A percentile compares a stretch with the other conserved stretches of the same genome.
Evolutionary conservation across 495 filamentous ascomycete genomes (phyloP).

Genomic region (Penicillium cosmopolitanum): DNA sequence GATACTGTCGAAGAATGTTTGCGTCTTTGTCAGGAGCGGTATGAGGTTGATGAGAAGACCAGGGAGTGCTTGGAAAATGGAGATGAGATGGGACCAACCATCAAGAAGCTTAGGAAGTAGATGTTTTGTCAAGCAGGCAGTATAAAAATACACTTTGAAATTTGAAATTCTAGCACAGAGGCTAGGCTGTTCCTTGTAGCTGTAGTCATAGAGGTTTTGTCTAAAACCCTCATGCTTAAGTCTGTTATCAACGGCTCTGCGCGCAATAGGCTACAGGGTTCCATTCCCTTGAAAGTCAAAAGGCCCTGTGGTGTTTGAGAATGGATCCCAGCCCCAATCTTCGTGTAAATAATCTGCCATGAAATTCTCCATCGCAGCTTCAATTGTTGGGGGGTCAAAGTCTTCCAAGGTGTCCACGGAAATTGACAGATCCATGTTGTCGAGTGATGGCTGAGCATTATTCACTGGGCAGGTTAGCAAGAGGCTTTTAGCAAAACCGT

Average conservation of each 20-base stretch:
- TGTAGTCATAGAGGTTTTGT: too few species aligned
- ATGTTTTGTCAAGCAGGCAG: neutral
- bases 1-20: constrained; percentile 24
- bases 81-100: constrained; percentile 33
- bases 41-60: constrained; percentile 33
- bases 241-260: too few species aligned
- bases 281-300: constrained; percentile 3
- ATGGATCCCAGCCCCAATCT: constrained; percentile 34
- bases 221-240: too few species aligned
- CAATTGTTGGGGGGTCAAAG: constrained; percentile 14
- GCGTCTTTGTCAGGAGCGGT: constrained; percentile 28
- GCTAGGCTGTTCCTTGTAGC: too few species aligned
- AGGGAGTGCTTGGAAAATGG: constrained; percentile 24
- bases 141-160: neutral
- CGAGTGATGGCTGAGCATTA: neutral
- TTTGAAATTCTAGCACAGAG: too few species aligned
- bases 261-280: neutral
- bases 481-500: neutral
- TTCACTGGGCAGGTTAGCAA: neutral
- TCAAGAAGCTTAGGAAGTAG: constrained; percentile 29
- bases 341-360: constrained; percentile 28
- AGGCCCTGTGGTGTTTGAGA: constrained; percentile 17
- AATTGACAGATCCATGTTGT: neutral
- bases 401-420: constrained; percentile 3
- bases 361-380: constrained; percentile 29